A percentile compares a stretch with the other conserved stretches of the same genome.
phyloP scores from a whole-genome alignment of 306 rosid genomes.

The Citrullus colocynthis region DNA sequence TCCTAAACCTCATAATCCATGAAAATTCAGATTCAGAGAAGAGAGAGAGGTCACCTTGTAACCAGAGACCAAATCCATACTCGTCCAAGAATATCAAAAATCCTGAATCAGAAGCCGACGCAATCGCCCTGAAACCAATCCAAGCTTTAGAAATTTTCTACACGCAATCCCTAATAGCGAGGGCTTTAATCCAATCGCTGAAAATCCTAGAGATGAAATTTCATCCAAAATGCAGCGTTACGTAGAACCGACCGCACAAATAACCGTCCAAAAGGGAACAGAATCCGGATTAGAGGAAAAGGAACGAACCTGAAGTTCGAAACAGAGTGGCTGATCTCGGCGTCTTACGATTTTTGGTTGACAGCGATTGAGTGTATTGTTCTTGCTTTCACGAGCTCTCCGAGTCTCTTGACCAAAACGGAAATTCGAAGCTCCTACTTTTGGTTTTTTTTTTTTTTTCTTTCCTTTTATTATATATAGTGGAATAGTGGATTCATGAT shows the following conservation, averaged over 20 bases:
- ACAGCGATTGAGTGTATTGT: conserved; percentile 7
- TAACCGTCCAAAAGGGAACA: neutral
- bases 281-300: neutral
- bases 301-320: conserved; percentile 1
- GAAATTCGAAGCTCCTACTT: neutral
- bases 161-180: conserved; percentile 2
- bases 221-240: neutral
- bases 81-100: conserved; percentile 10
- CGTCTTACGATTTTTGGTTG: conserved; percentile 1
- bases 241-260: neutral
- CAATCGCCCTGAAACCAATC: neutral
- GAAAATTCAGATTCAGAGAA: neutral
- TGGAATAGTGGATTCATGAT: neutral
- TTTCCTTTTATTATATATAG: neutral
- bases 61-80: conserved; percentile 91
- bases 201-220: neutral
- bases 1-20: neutral
- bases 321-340: conserved; percentile 2
- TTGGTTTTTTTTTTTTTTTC: neutral
- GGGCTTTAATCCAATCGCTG: neutral
- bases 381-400: neutral
- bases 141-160: neutral
- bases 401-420: neutral
- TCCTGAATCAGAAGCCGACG: conserved; percentile 9
- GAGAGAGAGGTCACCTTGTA: conserved; percentile 50